Percentiles rank a stretch among this genome's conserved stretches.
Conservation (phyloP, 208 protist genomes). For the Leishmania mexicana region DNA sequence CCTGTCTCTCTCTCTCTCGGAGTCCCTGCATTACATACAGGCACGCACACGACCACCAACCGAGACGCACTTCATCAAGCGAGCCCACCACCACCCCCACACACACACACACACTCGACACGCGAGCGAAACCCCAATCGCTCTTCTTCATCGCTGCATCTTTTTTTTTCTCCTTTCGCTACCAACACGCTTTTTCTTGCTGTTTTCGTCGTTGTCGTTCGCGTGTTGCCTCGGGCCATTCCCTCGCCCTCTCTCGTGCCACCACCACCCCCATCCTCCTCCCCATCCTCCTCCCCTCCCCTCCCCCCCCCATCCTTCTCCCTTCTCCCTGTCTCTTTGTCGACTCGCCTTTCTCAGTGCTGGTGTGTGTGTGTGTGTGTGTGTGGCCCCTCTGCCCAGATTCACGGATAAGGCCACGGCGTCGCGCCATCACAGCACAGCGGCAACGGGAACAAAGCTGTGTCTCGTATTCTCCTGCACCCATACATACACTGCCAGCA, state of each 20-base stretch:
- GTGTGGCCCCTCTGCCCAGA: not conserved
- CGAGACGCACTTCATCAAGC: no score
- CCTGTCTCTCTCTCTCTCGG: not conserved
- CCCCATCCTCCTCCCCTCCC: not conserved
- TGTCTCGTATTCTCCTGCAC: not conserved
- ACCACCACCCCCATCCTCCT: constrained; percentile 1
- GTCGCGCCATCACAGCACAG: not conserved
- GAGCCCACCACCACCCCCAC: no score
- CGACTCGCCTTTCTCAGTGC: not conserved
- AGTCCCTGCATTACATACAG: not conserved
- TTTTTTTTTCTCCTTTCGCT: not conserved
- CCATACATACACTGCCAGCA: not conserved
- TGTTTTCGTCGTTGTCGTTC: not conserved
- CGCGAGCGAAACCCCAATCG: not conserved
- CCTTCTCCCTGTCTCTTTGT: constrained; percentile 2
- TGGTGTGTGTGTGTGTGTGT: not conserved
- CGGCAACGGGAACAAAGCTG: not conserved
- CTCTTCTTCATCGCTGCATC: no score
- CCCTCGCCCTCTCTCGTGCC: not conserved
- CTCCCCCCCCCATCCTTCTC: no score
- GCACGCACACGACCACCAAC: not conserved
- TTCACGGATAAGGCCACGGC: not conserved
- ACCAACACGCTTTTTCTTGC: not conserved
- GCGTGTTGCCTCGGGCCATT: not conserved
- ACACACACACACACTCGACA: not conserved